Conservation (phyloP, 192 early-diverging fungal species). For the Mortierella claussenii region DNA sequence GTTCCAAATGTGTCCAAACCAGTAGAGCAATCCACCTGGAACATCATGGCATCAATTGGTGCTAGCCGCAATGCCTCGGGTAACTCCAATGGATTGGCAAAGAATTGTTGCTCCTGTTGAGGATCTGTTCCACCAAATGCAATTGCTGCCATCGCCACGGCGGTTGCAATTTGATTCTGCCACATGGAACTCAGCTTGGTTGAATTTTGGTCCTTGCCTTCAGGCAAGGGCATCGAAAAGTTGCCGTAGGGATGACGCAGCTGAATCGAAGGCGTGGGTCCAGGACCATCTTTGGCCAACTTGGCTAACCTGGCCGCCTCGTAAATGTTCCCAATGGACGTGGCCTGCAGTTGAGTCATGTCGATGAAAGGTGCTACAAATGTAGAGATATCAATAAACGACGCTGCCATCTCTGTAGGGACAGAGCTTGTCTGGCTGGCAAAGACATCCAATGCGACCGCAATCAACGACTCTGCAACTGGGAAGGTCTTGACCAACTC, state of each 20-base stretch:
- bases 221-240: slow-evolving; percentile 50
- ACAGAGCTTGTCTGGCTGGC: slow-evolving; percentile 47
- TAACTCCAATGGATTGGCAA: slow-evolving; percentile 47
- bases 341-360: slow-evolving; percentile 42
- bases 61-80: slow-evolving; percentile 44
- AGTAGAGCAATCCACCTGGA: slow-evolving; percentile 20
- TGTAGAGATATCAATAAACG: slow-evolving; percentile 50
- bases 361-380: slow-evolving; percentile 51
- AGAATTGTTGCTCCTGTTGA: slow-evolving; percentile 52
- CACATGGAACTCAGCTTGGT: slow-evolving; percentile 47
- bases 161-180: slow-evolving; percentile 50
- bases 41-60: slow-evolving; percentile 46
- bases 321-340: slow-evolving; percentile 49
- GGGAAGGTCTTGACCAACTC: slow-evolving; percentile 55
- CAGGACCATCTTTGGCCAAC: slow-evolving; percentile 48
- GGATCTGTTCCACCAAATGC: slow-evolving; percentile 48
- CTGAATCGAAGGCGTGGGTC: slow-evolving; percentile 50
- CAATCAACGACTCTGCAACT: slow-evolving; percentile 48
- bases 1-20: slow-evolving; percentile 28
- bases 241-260: slow-evolving; percentile 51
- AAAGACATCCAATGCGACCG: slow-evolving; percentile 48
- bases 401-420: slow-evolving; percentile 50
- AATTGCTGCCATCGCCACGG: slow-evolving; percentile 52
- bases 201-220: slow-evolving; percentile 37
- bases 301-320: slow-evolving; percentile 49